Percentiles rank a stretch among this genome's conserved stretches.
Conservation (phyloP, 1,284 basidiomycete species). For the Ceratobasidium sp. region DNA sequence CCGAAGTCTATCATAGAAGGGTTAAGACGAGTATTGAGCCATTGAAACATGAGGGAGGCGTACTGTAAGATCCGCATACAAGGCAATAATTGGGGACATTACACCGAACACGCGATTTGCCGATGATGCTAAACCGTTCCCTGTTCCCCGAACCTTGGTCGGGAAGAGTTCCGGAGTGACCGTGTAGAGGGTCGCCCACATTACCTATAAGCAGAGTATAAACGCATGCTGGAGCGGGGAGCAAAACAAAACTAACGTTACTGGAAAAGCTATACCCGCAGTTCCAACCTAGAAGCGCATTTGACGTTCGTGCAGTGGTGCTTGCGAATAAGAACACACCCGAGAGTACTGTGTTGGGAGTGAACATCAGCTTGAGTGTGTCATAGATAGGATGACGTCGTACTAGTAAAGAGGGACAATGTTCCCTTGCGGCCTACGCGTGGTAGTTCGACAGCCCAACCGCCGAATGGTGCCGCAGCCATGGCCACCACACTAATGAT, state of each 20-base stretch:
- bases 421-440: constrained; percentile 73
- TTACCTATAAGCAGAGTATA: constrained; percentile 60
- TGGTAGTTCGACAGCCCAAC: constrained; percentile 71
- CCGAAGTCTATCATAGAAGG: constrained; percentile 59
- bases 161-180: constrained; percentile 73
- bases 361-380: no score
- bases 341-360: constrained; percentile 56
- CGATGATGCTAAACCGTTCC: constrained; percentile 73
- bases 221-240: no score
- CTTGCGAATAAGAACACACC: constrained; percentile 77
- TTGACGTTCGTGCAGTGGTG: constrained; percentile 73
- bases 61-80: constrained; percentile 68
- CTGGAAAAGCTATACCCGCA: constrained; percentile 74
- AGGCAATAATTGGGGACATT: constrained; percentile 73
- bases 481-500: constrained; percentile 77
- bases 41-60: background rate
- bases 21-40: no score
- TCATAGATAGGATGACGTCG: constrained; percentile 40
- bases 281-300: constrained; percentile 78
- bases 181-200: constrained; percentile 79
- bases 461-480: constrained; percentile 73
- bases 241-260: constrained; percentile 61
- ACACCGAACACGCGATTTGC: constrained; percentile 75
- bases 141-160: constrained; percentile 77
- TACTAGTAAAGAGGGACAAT: constrained; percentile 70